Base-by-base conservation (phyloP, 176 grass and related monocot genomes). In the Phragmites australis region DNA sequence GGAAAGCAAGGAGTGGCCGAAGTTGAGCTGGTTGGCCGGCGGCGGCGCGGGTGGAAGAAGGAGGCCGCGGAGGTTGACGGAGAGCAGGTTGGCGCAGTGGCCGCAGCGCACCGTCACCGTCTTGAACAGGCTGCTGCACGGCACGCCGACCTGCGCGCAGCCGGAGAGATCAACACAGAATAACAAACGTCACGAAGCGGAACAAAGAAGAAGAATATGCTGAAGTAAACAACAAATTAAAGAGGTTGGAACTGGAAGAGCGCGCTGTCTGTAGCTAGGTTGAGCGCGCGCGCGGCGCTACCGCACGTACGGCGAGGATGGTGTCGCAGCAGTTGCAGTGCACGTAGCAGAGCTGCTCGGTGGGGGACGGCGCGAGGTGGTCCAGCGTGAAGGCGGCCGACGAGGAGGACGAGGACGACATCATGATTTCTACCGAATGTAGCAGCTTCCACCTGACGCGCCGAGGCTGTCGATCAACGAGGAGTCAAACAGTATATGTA, bases 291-390 rank as follows among this genome's bases (percentile, higher is more conserved):
- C 9, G n/a, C 51, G 78, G 43, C 78, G 78, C 68, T 77, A 63
- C 65, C 23, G 49, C 34, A 83, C 77, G 81, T 89, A 96, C 93
- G 54, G 93, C 93, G 74, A 99, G 93, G 84, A 93, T 91, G 81
- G 92, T 96, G 84, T 95, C 90, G 87, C 97, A 99, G 79, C 93
- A 96, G 90, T 93, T 99, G 90, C 97, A 99, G 87, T 99, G 92
- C 40, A 99, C 97, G 88, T 96, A 99, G 90, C 97, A 95, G 88
- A 99, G 92, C 75, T 96, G 97, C 97, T 99, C 97, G 88, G 97
- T 91, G 61, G 92, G 86, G 82, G 83, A 86, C 66, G 82, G 90
- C 76, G 93, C 64, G 88, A 95, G 90, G 86, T 95, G 90, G 88
- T 95, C 96, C 74, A 99, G 76, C 46, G 87, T 88, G 86, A 90